Evolutionary conservation across 768 basidiomycete species (phyloP), one percentile per base, ranked within the genome.

Genomic region (Tulasnella sp.): DNA sequence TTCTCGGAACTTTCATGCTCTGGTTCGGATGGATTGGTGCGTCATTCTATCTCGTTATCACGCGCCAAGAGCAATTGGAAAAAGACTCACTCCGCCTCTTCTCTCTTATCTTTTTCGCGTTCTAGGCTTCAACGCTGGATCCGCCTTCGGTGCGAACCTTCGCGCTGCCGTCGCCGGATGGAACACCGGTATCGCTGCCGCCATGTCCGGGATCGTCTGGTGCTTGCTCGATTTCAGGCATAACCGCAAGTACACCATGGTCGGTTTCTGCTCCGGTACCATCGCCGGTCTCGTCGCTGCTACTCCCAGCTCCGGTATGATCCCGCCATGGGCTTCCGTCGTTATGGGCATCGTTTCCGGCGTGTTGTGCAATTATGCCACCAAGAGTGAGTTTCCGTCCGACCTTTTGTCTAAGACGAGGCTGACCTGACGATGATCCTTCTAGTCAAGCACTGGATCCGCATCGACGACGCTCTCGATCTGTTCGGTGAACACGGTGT

Each of bases 401-500:
- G 17, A 22, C 34, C n/a, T 9, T 26, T 44, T 37, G 19, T 19
- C 75, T 72, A 6, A 35, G 39, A 14, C 40, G 75, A 68, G 59
- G 32, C 26, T 72, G 47, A 44, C 41, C 17, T n/a, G 14, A 29
- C 22, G 29, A 77, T 68, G 77, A 71, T 66, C 71, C 75, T 39
- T 65, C 19, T 75, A 91, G 90, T 90, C 29, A 91, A 92, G 80
- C 85, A 85, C 75, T 77, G 90, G 39, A 74, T 94, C 69, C 80
- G 82, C 19, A 86, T 94, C 70, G 95, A 97, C 78, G 95, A 96
- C 77, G 88, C 93, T 0, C 88, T 97, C 66, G 95, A 98, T 84
- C 85, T 95, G 62, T 95, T 94, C 78, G 94, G 94, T 19, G 89
- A 92, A 77, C 95, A 97, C 82, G 95, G 90, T 41, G 81, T 95